Evolutionary conservation across 441 rosid species (phyloP).

Genomic region (Mallotus japonicus): DNA sequence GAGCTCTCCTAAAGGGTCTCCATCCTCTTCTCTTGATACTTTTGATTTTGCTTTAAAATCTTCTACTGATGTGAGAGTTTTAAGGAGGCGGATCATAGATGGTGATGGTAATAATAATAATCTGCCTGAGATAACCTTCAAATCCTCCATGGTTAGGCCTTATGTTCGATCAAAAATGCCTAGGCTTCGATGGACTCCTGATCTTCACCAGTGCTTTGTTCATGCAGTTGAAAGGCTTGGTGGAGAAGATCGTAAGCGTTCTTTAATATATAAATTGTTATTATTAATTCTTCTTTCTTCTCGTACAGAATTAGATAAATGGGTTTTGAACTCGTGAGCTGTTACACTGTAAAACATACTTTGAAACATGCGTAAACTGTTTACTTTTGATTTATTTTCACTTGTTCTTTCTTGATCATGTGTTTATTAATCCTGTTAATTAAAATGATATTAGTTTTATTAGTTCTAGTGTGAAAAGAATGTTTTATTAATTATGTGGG

Average conservation of each 20-base stretch:
- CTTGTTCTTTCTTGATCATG: neutral
- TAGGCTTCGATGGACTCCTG: conserved; percentile 95
- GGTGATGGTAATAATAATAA: neutral
- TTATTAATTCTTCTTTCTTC: neutral
- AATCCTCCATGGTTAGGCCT: conserved; percentile 53
- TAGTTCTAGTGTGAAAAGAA: neutral
- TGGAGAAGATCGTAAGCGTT: conserved; percentile 68
- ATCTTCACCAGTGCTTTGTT: conserved; percentile 89
- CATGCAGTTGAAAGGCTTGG: conserved; percentile 88
- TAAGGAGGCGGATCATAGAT: neutral
- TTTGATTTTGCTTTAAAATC: conserved; percentile 7
- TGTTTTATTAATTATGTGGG: neutral
- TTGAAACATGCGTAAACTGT: neutral
- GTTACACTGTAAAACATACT: too few species aligned
- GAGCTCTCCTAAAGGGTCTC: conserved; percentile 18
- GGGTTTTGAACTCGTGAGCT: too few species aligned
- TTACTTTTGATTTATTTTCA: neutral
- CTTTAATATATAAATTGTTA: neutral
- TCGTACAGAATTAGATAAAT: neutral
- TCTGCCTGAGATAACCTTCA: conserved; percentile 21
- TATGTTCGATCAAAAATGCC: conserved; percentile 89
- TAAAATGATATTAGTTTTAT: too few species aligned
- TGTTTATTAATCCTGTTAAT: neutral
- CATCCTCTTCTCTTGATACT: conserved; percentile 26
- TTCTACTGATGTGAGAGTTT: neutral